These are phyloP conservation scores for Candida koratica DNA, from an alignment of 805 yeast species.

Conservation along the genomic window DNA sequence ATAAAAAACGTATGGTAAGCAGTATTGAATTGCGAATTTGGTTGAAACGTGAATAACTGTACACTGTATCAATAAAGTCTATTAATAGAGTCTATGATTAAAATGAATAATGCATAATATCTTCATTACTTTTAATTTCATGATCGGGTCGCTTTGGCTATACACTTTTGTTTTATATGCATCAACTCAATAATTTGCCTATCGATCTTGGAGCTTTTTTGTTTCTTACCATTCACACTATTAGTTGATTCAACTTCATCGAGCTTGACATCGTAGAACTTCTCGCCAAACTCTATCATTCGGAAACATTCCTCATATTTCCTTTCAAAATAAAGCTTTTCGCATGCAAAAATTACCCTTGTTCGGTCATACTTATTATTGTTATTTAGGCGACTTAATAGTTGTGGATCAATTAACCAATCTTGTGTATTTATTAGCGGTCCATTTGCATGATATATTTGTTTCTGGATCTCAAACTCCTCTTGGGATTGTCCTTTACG, in stretches of 20 bases:
- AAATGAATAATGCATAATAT: too few relatives aligned
- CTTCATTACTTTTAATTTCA: too few relatives aligned
- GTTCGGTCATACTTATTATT: conserved; percentile 51
- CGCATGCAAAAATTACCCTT: conserved; percentile 55
- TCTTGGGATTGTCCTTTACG: conserved; percentile 72
- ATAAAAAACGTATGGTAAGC: conserved; percentile 45
- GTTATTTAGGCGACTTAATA: conserved; percentile 26
- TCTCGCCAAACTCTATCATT: conserved; percentile 37
- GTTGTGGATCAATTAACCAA: conserved; percentile 36
- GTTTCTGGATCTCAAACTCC: conserved; percentile 50
- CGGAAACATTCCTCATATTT: conserved; percentile 51
- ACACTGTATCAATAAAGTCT: too few relatives aligned
- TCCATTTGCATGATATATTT: conserved; percentile 49
- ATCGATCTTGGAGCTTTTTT: conserved; percentile 36
- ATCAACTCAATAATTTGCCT: conserved; percentile 51
- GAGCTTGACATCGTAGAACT: conserved; percentile 21
- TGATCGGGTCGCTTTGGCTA: conserved; percentile 17
- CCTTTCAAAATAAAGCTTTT: conserved; percentile 55
- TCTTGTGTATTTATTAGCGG: conserved; percentile 50
- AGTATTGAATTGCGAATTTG: conserved; percentile 44
- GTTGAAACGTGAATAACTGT: conserved; percentile 27
- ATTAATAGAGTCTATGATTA: too few relatives aligned
- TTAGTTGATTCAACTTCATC: conserved; percentile 1
- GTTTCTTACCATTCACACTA: conserved; percentile 16
- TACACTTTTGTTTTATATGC: conserved; percentile 39